Evolutionary conservation across 768 basidiomycete species (phyloP).

Genomic region (Kondoa malvinella): DNA sequence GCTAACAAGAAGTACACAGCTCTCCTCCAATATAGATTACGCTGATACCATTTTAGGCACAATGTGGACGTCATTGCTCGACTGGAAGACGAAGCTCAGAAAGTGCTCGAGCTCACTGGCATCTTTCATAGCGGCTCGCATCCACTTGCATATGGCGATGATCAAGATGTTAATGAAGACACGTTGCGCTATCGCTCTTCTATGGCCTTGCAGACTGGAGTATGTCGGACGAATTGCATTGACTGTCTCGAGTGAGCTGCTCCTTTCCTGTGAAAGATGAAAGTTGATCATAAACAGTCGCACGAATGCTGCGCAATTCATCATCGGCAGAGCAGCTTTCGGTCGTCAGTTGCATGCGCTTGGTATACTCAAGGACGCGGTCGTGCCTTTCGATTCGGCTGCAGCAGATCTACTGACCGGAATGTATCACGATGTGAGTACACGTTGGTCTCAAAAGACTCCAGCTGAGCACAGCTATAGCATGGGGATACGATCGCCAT

Average conservation of each 20-base stretch:
- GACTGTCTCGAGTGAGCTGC: slow-evolving; percentile 49
- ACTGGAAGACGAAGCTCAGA: slow-evolving; percentile 84
- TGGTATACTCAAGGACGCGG: slow-evolving; percentile 68
- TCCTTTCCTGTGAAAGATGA: not conserved
- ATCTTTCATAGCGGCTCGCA: slow-evolving; percentile 92
- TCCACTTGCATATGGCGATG: slow-evolving; percentile 48
- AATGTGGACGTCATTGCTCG: slow-evolving; percentile 91
- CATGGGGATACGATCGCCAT: slow-evolving; percentile 59
- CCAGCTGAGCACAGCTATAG: not conserved
- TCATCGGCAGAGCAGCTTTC: slow-evolving; percentile 82
- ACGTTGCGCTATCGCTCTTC: slow-evolving; percentile 7
- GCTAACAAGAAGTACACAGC: slow-evolving; percentile 73
- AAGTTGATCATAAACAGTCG: slow-evolving; percentile 32
- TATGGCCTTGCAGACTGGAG: slow-evolving; percentile 69
- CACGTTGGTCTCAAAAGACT: not conserved
- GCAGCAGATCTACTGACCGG: slow-evolving; percentile 92
- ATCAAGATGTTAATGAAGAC: slow-evolving; percentile 4
- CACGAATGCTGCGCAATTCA: slow-evolving; percentile 91
- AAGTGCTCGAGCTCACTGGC: slow-evolving; percentile 71
- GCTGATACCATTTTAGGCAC: slow-evolving; percentile 42
- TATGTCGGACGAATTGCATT: slow-evolving; percentile 87
- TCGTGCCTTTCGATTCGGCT: slow-evolving; percentile 78
- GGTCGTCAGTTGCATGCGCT: slow-evolving; percentile 91
- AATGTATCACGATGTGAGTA: slow-evolving; percentile 68
- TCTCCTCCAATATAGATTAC: slow-evolving; percentile 10